Percentiles rank a stretch among this genome's conserved stretches.
Conservation (phyloP, 2,329 filamentous ascomycete species). For the Cercospora brassicicola region DNA sequence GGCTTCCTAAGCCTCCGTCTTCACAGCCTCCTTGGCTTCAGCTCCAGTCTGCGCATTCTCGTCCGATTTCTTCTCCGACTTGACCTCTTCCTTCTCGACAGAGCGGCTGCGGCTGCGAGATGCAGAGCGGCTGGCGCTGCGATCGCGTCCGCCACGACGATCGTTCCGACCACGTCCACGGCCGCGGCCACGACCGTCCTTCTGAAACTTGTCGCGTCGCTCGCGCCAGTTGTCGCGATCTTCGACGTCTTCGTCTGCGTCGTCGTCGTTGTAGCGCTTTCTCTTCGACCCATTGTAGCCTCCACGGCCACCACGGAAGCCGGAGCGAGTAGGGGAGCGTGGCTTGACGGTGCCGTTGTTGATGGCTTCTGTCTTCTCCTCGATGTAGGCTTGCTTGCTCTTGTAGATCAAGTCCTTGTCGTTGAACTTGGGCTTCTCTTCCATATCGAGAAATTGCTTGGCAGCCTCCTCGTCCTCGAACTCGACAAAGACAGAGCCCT, state of each 20-base stretch:
- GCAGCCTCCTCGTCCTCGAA: constrained; percentile 77
- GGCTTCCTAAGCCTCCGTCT: constrained; percentile 18
- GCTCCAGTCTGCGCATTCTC: constrained; percentile 11
- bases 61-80: constrained; percentile 20
- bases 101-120: constrained; percentile 22
- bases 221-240: constrained; percentile 30
- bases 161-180: constrained; percentile 12
- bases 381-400: constrained; percentile 82
- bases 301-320: constrained; percentile 37
- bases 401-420: constrained; percentile 76
- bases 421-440: constrained; percentile 82
- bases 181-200: constrained; percentile 23
- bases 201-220: constrained; percentile 29
- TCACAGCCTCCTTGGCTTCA: constrained; percentile 15
- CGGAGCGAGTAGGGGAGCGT: constrained; percentile 32
- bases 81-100: constrained; percentile 21
- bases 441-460: constrained; percentile 74
- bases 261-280: constrained; percentile 27
- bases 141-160: constrained; percentile 21
- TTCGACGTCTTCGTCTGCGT: constrained; percentile 27
- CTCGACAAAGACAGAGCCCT: constrained; percentile 94
- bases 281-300: constrained; percentile 32
- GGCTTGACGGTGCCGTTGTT: constrained; percentile 44
- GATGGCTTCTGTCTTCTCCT: constrained; percentile 50
- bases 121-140: constrained; percentile 17